These are phyloP conservation scores for Mycosphaerelloides madeirae DNA, from an alignment of 2,329 filamentous ascomycete genomes.

Conservation along the genomic window DNA sequence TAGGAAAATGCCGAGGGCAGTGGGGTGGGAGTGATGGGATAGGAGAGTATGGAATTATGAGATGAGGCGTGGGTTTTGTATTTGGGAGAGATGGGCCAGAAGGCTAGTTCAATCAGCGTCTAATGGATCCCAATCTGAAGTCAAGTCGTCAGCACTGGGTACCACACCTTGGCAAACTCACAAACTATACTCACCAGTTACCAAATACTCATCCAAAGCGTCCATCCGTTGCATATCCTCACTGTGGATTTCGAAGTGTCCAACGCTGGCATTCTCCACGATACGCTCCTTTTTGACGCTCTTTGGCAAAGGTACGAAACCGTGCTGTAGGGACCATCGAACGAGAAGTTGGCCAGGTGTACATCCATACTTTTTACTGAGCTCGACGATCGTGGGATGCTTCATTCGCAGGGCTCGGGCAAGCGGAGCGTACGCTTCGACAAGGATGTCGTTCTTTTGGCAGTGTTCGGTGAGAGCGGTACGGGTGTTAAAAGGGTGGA, in stretches of 20 bases:
- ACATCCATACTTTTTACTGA: conserved; percentile 65
- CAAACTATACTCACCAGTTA: conserved; percentile 58
- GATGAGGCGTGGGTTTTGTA: no score
- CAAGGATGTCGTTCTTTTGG: conserved; percentile 59
- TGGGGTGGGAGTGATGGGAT: no score
- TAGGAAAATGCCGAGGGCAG: no score
- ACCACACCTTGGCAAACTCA: neutral
- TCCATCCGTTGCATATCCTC: conserved; percentile 62
- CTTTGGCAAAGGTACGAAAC: conserved; percentile 69
- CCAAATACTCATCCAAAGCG: conserved; percentile 64
- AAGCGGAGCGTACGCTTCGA: conserved; percentile 77
- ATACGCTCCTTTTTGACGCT: conserved; percentile 60
- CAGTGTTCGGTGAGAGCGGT: conserved; percentile 63
- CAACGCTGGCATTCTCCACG: conserved; percentile 59
- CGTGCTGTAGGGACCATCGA: conserved; percentile 72
- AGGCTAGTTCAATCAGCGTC: conserved; percentile 27
- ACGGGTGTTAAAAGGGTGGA: conserved; percentile 78
- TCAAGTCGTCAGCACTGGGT: conserved; percentile 10
- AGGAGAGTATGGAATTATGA: no score
- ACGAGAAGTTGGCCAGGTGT: conserved; percentile 70
- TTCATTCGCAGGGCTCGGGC: conserved; percentile 66
- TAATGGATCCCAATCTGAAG: conserved; percentile 33
- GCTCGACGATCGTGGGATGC: conserved; percentile 56
- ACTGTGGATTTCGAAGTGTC: conserved; percentile 56
- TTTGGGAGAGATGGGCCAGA: no score